Evolutionary conservation across 2,329 filamentous ascomycete species (phyloP).

Genomic region (Macrophomina tecta): DNA sequence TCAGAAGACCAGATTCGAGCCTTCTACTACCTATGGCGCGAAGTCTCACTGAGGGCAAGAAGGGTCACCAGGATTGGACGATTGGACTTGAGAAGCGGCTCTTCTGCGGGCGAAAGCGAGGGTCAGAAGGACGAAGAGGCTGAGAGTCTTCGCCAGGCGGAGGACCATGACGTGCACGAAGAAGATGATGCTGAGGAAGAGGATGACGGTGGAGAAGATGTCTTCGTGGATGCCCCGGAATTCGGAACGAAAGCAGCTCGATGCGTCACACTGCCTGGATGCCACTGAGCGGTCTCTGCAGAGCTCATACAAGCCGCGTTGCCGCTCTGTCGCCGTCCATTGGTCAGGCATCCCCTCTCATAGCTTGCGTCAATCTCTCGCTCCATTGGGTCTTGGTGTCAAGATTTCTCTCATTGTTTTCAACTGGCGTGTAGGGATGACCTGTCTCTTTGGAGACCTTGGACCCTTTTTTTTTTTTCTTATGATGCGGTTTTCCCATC

Average conservation of each 20-base stretch:
- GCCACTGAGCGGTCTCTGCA: too few species aligned
- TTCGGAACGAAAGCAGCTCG: neutral
- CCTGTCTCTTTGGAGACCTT: too few species aligned
- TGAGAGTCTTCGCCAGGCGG: neutral
- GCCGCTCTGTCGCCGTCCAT: too few species aligned
- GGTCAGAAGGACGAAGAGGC: neutral
- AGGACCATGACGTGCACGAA: neutral
- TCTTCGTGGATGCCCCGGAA: neutral
- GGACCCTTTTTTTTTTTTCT: too few species aligned
- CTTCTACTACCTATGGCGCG: neutral
- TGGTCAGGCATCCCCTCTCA: too few species aligned
- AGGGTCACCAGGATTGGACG: neutral
- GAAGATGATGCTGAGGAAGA: neutral
- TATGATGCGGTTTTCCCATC: too few species aligned
- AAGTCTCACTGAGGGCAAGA: neutral
- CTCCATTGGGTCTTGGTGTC: too few species aligned
- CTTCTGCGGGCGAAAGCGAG: neutral
- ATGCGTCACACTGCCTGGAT: too few species aligned
- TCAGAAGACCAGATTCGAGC: neutral
- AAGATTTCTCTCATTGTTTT: too few species aligned
- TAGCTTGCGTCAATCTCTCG: too few species aligned
- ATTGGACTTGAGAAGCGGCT: neutral
- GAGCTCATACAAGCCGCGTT: too few species aligned
- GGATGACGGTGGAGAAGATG: neutral
- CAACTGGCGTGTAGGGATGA: too few species aligned